phyloP scores from a whole-genome alignment of 345 rosid genomes.

The Cardamine resedifolia region DNA sequence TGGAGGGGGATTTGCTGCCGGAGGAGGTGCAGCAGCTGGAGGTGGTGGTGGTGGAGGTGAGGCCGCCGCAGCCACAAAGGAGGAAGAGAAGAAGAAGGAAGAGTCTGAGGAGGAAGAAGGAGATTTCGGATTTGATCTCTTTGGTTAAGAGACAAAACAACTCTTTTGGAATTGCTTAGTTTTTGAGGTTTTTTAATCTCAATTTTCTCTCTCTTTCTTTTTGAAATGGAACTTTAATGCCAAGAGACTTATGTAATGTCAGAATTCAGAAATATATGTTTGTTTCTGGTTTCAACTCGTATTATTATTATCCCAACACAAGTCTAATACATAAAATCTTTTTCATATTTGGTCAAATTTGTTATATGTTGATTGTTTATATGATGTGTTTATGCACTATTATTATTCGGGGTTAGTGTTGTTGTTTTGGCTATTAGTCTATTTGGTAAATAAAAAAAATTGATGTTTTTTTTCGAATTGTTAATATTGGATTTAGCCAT shows the following conservation, averaged over 20 bases:
- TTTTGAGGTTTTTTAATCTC: slow-evolving; percentile 3
- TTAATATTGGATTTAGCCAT: no score
- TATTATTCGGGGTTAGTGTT: not conserved
- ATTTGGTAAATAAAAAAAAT: not conserved
- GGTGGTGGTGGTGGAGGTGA: slow-evolving; percentile 52
- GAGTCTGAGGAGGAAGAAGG: slow-evolving; percentile 65
- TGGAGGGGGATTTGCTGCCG: slow-evolving; percentile 52
- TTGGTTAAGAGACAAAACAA: slow-evolving; percentile 43
- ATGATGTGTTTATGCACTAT: not conserved
- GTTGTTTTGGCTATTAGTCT: not conserved
- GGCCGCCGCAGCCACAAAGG: slow-evolving; percentile 47
- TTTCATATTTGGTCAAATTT: not conserved
- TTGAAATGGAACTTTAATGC: not conserved
- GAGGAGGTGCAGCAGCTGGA: slow-evolving; percentile 49
- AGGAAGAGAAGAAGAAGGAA: slow-evolving; percentile 64
- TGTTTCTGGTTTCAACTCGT: slow-evolving; percentile 11
- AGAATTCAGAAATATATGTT: slow-evolving; percentile 23
- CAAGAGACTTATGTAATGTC: not conserved
- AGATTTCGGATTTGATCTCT: slow-evolving; percentile 69
- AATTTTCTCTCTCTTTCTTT: not conserved
- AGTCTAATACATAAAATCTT: not conserved
- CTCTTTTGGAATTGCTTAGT: not conserved
- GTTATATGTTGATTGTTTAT: not conserved
- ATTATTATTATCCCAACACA: not conserved
- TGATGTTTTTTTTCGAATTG: no score